Evolutionary conservation across 2,329 filamentous ascomycete genomes (phyloP).

Genomic region (Fusarium subglutinans): DNA sequence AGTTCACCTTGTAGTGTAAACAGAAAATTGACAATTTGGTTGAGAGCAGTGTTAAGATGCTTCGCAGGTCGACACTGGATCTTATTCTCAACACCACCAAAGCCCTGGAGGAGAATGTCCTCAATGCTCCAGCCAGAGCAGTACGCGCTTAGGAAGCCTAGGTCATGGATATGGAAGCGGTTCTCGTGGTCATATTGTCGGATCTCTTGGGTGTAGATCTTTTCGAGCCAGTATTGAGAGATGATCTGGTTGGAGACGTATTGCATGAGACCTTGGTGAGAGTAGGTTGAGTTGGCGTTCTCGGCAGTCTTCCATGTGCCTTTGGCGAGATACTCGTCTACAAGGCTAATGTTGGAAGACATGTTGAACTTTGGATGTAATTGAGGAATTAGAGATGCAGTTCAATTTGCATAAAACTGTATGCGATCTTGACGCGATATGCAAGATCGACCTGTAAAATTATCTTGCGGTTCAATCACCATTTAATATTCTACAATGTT

Average conservation of each 20-base stretch:
- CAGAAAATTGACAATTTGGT: slow-evolving; percentile 40
- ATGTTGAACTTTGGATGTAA: background rate
- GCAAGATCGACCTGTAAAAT: background rate
- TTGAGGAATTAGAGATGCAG: accelerated
- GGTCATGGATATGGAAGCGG: slow-evolving; percentile 39
- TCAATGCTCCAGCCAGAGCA: slow-evolving; percentile 41
- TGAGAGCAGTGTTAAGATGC: slow-evolving; percentile 39
- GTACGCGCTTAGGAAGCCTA: slow-evolving; percentile 38
- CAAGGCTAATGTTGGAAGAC: slow-evolving; percentile 24
- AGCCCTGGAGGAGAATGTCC: slow-evolving; percentile 37
- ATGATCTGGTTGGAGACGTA: slow-evolving; percentile 40
- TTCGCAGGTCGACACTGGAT: slow-evolving; percentile 38
- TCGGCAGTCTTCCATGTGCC: slow-evolving; percentile 37
- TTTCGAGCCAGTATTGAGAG: slow-evolving; percentile 38
- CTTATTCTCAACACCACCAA: slow-evolving; percentile 39
- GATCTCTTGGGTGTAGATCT: slow-evolving; percentile 35
- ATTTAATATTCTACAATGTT: background rate
- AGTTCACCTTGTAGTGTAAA: slow-evolving; percentile 40
- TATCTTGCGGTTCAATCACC: accelerated
- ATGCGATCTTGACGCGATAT: background rate
- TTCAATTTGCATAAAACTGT: no score
- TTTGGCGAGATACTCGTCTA: slow-evolving; percentile 36
- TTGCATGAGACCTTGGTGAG: slow-evolving; percentile 39
- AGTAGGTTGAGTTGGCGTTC: slow-evolving; percentile 41
- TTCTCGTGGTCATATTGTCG: slow-evolving; percentile 27